A percentile compares a stretch with the other conserved stretches of the same genome.
Conservation (phyloP, 306 rosid species). For the Aeschynomene evenia region DNA sequence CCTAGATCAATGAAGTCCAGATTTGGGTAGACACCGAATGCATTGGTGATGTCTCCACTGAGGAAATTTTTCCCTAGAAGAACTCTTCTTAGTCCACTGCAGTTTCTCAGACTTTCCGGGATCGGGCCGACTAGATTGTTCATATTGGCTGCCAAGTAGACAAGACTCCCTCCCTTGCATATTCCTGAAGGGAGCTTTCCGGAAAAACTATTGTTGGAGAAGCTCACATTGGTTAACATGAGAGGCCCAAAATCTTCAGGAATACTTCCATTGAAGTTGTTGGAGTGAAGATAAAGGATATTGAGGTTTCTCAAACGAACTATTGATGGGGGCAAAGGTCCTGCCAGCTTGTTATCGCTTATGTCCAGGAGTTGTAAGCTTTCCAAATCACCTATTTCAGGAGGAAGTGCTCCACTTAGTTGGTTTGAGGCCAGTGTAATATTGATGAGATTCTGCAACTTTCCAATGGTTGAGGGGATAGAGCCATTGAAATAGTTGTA, state of each 20-base stretch:
- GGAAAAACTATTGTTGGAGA: conserved; percentile 23
- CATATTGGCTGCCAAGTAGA: conserved; percentile 23
- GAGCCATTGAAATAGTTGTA: conserved; percentile 20
- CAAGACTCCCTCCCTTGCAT: conserved; percentile 31
- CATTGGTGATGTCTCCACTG: conserved; percentile 31
- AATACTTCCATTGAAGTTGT: conserved; percentile 35
- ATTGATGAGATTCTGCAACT: conserved; percentile 6
- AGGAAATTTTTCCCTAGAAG: conserved; percentile 22
- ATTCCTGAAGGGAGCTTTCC: conserved; percentile 34
- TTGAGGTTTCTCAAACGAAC: conserved; percentile 14
- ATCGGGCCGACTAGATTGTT: conserved; percentile 27
- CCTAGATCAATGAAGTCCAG: conserved; percentile 33
- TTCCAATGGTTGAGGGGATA: conserved; percentile 33
- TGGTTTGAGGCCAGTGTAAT: conserved; percentile 21
- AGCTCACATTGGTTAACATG: not conserved
- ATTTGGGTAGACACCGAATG: conserved; percentile 27
- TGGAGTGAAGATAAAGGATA: conserved; percentile 13
- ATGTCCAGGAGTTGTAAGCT: not conserved
- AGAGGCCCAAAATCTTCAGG: conserved; percentile 32
- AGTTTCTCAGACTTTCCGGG: conserved; percentile 32
- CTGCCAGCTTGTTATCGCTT: conserved; percentile 15
- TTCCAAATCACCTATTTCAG: conserved; percentile 30
- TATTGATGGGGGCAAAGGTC: conserved; percentile 24
- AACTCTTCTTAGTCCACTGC: conserved; percentile 24
- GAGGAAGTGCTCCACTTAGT: conserved; percentile 26